These are phyloP conservation scores for Fusarium abutilonis DNA, from an alignment of 2,329 filamentous ascomycete species.

Conservation along the genomic window DNA sequence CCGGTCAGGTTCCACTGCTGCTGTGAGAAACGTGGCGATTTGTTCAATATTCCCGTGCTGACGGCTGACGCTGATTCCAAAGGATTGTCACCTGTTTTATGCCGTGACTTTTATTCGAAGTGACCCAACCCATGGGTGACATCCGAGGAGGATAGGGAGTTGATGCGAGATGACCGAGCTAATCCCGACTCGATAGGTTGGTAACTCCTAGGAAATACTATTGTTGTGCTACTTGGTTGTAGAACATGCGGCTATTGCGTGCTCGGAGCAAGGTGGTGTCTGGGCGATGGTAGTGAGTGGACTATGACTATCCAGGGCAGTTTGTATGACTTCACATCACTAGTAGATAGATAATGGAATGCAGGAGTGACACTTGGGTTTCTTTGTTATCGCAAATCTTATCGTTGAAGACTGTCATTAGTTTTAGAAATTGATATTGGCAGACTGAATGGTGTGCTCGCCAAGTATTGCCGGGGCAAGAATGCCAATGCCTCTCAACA, in stretches of 20 bases:
- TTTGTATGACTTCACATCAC: background rate
- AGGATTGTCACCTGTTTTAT: conserved; percentile 27
- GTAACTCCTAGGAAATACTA: conserved; percentile 1
- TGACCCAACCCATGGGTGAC: background rate
- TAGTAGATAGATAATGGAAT: too few relatives aligned
- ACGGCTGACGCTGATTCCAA: conserved; percentile 7
- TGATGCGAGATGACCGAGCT: background rate
- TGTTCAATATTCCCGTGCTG: background rate
- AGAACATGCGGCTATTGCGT: background rate
- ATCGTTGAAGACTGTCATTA: too few relatives aligned
- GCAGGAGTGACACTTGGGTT: too few relatives aligned
- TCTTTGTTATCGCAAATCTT: too few relatives aligned
- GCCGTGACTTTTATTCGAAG: conserved; percentile 8
- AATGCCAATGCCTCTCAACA: too few relatives aligned
- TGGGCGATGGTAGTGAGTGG: background rate
- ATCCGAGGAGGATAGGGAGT: background rate
- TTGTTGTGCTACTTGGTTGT: conserved; percentile 10
- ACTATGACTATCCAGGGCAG: background rate
- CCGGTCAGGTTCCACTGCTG: conserved; percentile 37
- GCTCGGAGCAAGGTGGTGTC: background rate
- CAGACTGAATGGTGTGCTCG: too few relatives aligned
- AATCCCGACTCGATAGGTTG: background rate
- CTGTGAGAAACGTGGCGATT: conserved; percentile 6
- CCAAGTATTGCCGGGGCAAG: too few relatives aligned
- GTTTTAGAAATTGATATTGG: too few relatives aligned